Evolutionary conservation across 768 basidiomycete genomes (phyloP).

Genomic region (Chalciporus piperatus): DNA sequence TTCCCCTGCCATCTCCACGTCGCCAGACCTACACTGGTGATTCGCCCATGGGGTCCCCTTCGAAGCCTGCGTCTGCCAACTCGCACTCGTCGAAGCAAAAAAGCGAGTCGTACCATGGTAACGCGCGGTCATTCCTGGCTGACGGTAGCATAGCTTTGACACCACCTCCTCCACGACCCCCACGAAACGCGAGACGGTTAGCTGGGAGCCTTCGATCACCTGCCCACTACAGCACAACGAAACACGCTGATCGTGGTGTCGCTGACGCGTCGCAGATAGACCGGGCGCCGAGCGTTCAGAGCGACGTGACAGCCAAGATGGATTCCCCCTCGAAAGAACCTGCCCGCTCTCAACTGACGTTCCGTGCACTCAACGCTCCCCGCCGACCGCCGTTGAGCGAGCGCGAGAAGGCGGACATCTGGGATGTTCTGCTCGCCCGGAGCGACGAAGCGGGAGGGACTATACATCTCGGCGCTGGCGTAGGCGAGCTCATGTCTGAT

Average conservation of each 20-base stretch:
- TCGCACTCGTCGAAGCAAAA: slow-evolving; percentile 38
- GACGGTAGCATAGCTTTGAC: slow-evolving; percentile 26
- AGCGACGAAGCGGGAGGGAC: slow-evolving; percentile 75
- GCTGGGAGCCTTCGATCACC: no score
- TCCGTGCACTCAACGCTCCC: slow-evolving; percentile 44
- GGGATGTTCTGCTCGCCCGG: slow-evolving; percentile 64
- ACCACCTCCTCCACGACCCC: slow-evolving; percentile 27
- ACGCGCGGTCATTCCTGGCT: slow-evolving; percentile 1
- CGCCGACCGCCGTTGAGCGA: slow-evolving; percentile 49
- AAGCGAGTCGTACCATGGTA: slow-evolving; percentile 1
- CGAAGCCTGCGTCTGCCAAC: slow-evolving; percentile 34
- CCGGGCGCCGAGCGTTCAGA: slow-evolving; percentile 22
- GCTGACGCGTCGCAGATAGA: slow-evolving; percentile 15
- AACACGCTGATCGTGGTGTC: background rate
- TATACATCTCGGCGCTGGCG: slow-evolving; percentile 48
- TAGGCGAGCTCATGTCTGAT: slow-evolving; percentile 42
- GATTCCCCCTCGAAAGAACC: no score
- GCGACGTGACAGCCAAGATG: slow-evolving; percentile 29
- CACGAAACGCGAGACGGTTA: slow-evolving; percentile 14
- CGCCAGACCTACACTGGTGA: slow-evolving; percentile 11
- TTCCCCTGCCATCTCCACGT: slow-evolving; percentile 10
- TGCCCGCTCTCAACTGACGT: slow-evolving; percentile 35
- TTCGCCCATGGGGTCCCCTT: slow-evolving; percentile 48
- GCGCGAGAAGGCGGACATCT: slow-evolving; percentile 67
- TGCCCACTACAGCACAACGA: no score